Conservation (phyloP, 1,284 basidiomycete genomes). For the Tilletia caries region DNA sequence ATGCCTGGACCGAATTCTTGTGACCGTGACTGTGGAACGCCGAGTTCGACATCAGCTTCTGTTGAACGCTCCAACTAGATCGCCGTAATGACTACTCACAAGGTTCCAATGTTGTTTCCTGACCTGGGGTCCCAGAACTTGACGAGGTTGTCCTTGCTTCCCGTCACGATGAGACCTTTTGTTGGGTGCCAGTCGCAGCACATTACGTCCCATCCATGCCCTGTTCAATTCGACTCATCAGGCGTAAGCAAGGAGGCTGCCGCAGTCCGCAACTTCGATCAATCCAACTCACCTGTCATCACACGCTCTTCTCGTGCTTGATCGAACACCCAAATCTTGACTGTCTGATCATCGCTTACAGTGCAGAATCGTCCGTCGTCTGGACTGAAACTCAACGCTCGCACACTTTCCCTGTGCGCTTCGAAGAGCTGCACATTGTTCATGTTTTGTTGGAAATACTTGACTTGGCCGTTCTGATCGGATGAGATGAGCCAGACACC, state of each 20-base stretch:
- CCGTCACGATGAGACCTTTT: conserved; percentile 87
- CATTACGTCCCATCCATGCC: conserved; percentile 97
- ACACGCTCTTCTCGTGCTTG: conserved; percentile 73
- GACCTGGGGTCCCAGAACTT: conserved; percentile 93
- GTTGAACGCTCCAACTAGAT: too few species aligned
- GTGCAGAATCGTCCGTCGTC: conserved; percentile 88
- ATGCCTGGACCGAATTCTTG: conserved; percentile 92
- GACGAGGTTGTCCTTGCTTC: conserved; percentile 94
- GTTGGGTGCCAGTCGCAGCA: conserved; percentile 98
- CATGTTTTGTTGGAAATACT: conserved; percentile 98
- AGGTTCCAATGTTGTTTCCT: conserved; percentile 21
- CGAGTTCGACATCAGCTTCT: too few species aligned
- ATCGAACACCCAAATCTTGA: conserved; percentile 93
- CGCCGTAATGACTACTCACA: conserved; percentile 11
- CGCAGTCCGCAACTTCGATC: too few species aligned
- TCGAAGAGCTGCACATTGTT: conserved; percentile 93
- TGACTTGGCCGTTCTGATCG: conserved; percentile 90
- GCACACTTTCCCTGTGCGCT: conserved; percentile 70
- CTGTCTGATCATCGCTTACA: conserved; percentile 87
- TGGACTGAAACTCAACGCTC: conserved; percentile 84
- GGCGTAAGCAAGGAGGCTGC: too few species aligned
- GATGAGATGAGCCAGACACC: conserved; percentile 86
- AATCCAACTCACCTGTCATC: conserved; percentile 5
- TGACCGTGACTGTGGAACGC: conserved; percentile 66
- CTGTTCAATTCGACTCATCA: conserved; percentile 52